Evolutionary conservation across 768 basidiomycete species (phyloP).

Genomic region (Lactarius tabidus): DNA sequence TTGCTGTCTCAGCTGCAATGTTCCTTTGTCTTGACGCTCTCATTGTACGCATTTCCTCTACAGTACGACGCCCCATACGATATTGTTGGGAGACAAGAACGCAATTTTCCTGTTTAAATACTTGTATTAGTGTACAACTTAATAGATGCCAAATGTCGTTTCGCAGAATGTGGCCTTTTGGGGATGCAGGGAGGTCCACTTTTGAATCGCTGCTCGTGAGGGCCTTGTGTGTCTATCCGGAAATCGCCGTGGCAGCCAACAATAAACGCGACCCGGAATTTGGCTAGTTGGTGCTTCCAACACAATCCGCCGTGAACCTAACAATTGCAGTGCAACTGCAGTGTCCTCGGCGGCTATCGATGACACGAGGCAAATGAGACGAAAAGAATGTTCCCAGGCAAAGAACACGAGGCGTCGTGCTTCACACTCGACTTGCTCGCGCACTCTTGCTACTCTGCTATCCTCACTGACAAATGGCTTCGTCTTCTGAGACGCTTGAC

Average conservation of each 20-base stretch:
- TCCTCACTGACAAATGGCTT: not conserved
- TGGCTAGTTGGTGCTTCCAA: no score
- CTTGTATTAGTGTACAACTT: not conserved
- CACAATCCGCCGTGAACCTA: no score
- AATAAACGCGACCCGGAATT: no score
- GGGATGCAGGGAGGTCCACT: no score
- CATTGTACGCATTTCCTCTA: not conserved
- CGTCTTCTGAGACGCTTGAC: not conserved
- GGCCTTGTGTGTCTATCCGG: no score
- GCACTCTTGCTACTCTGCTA: not conserved
- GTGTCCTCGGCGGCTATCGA: no score
- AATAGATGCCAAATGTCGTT: not conserved
- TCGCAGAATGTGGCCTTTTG: not conserved
- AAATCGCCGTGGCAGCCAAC: no score
- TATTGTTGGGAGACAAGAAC: not conserved
- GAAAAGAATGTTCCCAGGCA: no score
- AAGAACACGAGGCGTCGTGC: not conserved
- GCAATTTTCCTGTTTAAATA: not conserved
- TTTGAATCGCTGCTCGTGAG: no score
- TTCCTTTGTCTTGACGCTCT: not conserved
- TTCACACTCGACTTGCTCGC: not conserved
- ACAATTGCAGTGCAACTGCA: no score
- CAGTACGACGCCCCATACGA: not conserved
- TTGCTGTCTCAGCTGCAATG: not conserved
- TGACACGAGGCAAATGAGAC: no score